Conservation (phyloP, 331 rosid species). For the Rosa hybrid region DNA sequence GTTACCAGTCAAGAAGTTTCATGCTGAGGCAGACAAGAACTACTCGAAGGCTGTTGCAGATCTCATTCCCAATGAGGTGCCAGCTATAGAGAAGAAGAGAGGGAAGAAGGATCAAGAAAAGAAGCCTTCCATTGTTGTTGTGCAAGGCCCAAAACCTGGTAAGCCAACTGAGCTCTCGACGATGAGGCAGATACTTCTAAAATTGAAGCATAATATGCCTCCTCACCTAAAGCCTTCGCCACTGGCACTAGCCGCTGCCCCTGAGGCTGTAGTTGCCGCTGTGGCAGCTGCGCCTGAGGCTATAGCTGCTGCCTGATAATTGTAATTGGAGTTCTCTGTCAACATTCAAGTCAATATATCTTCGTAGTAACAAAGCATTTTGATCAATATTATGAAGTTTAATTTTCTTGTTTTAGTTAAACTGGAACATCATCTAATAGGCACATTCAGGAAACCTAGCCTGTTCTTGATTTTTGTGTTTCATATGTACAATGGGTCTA, state of each 20-base stretch:
- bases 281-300: conserved; percentile 18
- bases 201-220: conserved; percentile 44
- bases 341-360: not conserved
- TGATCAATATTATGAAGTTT: conserved; percentile 9
- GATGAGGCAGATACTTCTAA: conserved; percentile 46
- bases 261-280: conserved; percentile 12
- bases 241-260: conserved; percentile 2
- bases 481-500: not conserved
- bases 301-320: conserved; percentile 27
- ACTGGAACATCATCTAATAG: not conserved
- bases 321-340: not conserved
- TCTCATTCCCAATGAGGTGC: conserved; percentile 41
- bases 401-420: not conserved
- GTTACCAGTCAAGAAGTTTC: conserved; percentile 46
- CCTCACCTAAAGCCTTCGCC: conserved; percentile 39
- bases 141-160: conserved; percentile 53
- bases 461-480: not conserved
- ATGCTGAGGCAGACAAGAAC: conserved; percentile 41
- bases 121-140: not conserved
- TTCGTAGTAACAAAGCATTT: conserved; percentile 1
- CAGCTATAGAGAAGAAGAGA: conserved; percentile 31
- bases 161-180: conserved; percentile 48
- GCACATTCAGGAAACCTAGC: not conserved
- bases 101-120: conserved; percentile 35
- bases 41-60: conserved; percentile 52